Conservation (phyloP, 2,329 filamentous ascomycete genomes). For the Teratosphaeria gauchensis region DNA sequence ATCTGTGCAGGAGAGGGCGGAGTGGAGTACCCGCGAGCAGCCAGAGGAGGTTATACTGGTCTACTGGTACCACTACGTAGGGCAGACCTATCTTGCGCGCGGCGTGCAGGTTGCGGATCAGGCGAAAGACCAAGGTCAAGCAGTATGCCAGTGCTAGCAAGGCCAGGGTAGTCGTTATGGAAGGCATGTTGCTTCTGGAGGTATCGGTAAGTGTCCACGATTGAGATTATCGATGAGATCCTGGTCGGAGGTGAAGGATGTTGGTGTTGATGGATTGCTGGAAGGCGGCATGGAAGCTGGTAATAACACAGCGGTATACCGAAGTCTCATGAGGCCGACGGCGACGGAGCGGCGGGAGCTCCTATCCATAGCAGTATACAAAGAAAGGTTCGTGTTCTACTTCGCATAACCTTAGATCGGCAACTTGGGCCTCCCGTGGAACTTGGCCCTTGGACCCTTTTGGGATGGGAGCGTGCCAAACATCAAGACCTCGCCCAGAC, state of each 20-base stretch:
- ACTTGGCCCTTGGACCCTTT: background rate
- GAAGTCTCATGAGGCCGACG: background rate
- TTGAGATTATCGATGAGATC: background rate
- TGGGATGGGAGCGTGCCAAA: background rate
- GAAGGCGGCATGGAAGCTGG: background rate
- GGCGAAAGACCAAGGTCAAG: constrained; percentile 12
- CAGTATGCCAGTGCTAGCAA: constrained; percentile 10
- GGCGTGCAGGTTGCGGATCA: constrained; percentile 14
- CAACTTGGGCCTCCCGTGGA: background rate
- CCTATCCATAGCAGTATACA: background rate
- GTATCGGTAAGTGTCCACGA: background rate
- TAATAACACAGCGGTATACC: too few species aligned
- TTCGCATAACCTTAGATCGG: background rate
- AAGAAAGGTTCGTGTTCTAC: background rate
- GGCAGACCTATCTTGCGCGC: constrained; percentile 17
- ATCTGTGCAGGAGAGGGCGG: constrained; percentile 11
- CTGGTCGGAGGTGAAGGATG: background rate
- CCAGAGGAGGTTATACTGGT: constrained; percentile 20
- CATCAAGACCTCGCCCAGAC: too few species aligned
- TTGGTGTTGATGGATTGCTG: background rate
- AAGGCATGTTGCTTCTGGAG: constrained; percentile 13
- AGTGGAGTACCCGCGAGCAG: constrained; percentile 15
- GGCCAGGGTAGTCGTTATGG: constrained; percentile 7
- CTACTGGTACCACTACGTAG: constrained; percentile 17
- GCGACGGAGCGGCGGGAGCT: background rate